These are phyloP conservation scores for Entomortierella parvispora DNA, from an alignment of 192 early-diverging fungal genomes.

Conservation along the genomic window DNA sequence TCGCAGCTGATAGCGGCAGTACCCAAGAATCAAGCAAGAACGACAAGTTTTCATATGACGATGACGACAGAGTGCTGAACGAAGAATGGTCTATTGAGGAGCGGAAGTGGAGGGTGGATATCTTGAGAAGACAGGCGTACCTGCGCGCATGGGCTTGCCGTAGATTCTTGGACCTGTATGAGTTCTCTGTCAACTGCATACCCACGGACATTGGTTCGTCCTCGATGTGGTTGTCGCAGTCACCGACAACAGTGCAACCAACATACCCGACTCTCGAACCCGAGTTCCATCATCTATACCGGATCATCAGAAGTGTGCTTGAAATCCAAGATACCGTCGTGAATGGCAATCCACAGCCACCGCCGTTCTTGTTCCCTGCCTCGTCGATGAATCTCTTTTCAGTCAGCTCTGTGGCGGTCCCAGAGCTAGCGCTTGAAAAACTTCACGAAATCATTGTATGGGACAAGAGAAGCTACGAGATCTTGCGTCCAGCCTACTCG, in stretches of 20 bases:
- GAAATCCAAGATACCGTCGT: constrained; percentile 16
- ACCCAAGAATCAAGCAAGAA: no score
- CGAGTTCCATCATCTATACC: constrained; percentile 32
- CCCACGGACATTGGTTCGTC: neutral
- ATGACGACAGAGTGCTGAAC: neutral
- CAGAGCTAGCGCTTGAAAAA: no score
- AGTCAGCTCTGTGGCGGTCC: no score
- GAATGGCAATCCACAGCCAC: constrained; percentile 31
- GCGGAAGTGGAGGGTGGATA: constrained; percentile 32
- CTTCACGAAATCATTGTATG: no score
- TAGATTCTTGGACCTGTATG: constrained; percentile 24
- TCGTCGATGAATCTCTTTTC: no score
- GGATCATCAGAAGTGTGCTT: constrained; percentile 24
- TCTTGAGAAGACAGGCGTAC: constrained; percentile 28
- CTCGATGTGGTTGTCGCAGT: neutral
- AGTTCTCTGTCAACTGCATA: constrained; percentile 15
- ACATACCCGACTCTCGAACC: constrained; percentile 9
- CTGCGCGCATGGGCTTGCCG: constrained; percentile 35
- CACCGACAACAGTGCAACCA: no score
- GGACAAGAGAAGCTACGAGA: no score
- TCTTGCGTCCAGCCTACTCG: no score
- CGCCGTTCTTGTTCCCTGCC: no score
- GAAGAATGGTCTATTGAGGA: constrained; percentile 24
- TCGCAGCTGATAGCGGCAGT: no score
- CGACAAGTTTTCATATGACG: no score